Conservation (phyloP, 1,139 yeast species). For the Suhomyces maxii region DNA sequence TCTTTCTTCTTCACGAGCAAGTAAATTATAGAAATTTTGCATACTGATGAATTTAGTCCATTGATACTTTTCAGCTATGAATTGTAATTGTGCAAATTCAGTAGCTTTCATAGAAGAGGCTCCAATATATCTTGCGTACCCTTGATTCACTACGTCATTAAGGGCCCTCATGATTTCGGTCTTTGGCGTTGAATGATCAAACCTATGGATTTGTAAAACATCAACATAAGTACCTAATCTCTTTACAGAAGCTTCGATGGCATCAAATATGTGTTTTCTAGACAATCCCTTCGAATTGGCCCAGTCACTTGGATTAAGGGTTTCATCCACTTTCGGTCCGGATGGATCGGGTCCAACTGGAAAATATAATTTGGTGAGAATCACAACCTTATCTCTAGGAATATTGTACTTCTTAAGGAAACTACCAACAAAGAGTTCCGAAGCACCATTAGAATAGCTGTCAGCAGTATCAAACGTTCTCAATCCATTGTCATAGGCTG, state of each 20-base stretch:
- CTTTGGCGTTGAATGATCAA: slow-evolving; percentile 15
- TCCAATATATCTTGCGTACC: slow-evolving; percentile 19
- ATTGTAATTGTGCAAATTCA: slow-evolving; percentile 21
- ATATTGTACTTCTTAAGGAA: slow-evolving; percentile 43
- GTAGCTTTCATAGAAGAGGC: slow-evolving; percentile 21
- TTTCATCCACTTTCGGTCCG: slow-evolving; percentile 6
- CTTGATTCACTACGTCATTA: slow-evolving; percentile 18
- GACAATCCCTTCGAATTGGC: slow-evolving; percentile 18
- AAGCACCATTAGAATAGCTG: slow-evolving; percentile 44
- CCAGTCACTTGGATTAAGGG: slow-evolving; percentile 7
- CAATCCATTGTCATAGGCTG: slow-evolving; percentile 50
- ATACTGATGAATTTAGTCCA: slow-evolving; percentile 53
- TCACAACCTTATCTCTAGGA: slow-evolving; percentile 46
- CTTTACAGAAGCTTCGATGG: slow-evolving; percentile 16
- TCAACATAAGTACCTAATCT: slow-evolving; percentile 23
- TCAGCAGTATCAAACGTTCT: slow-evolving; percentile 59
- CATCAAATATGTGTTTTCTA: slow-evolving; percentile 21
- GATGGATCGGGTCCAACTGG: slow-evolving; percentile 10
- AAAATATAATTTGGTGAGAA: slow-evolving; percentile 38
- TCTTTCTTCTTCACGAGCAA: slow-evolving; percentile 60
- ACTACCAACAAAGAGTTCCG: slow-evolving; percentile 43
- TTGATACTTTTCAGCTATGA: slow-evolving; percentile 17
- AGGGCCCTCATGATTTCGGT: slow-evolving; percentile 20
- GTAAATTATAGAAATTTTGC: slow-evolving; percentile 58
- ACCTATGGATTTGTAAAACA: slow-evolving; percentile 20